Percentiles rank a stretch among this genome's conserved stretches.
phyloP scores from a whole-genome alignment of 306 rosid genomes.

The Medicago arabica region DNA sequence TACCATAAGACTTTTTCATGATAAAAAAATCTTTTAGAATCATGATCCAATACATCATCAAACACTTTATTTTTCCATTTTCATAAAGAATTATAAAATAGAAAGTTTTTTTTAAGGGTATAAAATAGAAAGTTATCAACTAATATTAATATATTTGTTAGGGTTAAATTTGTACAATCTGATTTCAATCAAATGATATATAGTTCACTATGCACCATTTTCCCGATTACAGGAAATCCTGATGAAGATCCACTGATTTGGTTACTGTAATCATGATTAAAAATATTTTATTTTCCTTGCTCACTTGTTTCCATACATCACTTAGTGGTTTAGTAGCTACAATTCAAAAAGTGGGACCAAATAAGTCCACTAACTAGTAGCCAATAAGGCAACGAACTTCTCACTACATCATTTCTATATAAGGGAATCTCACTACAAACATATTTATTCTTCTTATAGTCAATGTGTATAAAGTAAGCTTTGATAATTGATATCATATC shows the following conservation, averaged over 20 bases:
- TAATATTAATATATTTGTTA: no score
- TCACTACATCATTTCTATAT: background rate
- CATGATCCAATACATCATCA: no score
- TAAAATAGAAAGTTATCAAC: no score
- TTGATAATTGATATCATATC: background rate
- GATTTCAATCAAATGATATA: no score
- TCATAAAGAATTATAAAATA: no score
- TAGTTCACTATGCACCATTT: no score
- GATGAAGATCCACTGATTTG: background rate
- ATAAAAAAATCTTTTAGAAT: no score
- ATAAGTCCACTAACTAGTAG: conserved; percentile 14
- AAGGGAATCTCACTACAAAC: background rate
- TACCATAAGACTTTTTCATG: no score
- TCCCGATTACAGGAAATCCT: no score
- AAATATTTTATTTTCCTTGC: conserved; percentile 8
- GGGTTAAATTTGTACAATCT: no score
- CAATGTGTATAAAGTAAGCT: background rate
- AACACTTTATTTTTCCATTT: no score
- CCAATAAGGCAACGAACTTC: background rate
- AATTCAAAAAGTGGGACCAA: conserved; percentile 13
- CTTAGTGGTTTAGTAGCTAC: conserved; percentile 10
- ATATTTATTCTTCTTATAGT: background rate
- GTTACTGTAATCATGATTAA: conserved; percentile 16
- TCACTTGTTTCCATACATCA: background rate
- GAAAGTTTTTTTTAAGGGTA: no score